Evolutionary conservation across 2,329 filamentous ascomycete genomes (phyloP), one percentile per base, ranked within the genome.

Genomic region (Colletotrichum ledebouriae): DNA sequence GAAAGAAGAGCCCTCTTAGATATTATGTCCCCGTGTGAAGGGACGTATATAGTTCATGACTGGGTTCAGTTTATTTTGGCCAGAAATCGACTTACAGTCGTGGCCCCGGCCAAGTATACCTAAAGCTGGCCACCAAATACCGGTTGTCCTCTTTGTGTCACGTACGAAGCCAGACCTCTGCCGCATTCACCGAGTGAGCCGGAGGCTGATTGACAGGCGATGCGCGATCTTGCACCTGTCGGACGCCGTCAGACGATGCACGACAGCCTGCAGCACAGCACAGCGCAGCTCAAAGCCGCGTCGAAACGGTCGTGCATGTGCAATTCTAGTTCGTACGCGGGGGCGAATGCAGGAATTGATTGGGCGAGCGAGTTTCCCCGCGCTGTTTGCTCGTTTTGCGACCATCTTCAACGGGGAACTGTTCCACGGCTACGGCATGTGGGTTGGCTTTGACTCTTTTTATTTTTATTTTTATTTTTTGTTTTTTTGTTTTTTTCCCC

Each of bases 181-280:
- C 29, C 29, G 29, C 29, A 7, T 6, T 7, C 29, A 29, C 9
- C 6, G 29, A 29, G 6, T 29, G 29, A 9, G 7, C 7, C 29
- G 7, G 29, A 39, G 37, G 37, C 6, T 4, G 11, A 15, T 13
- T 39, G 34, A 37, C 10, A 9, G 7, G 29, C n/a, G 29, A 47
- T 17, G 37, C 49, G 59, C 58, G 63, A 62, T 66, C 63, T 67
- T 13, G 58, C 50, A 41, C 39, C 50, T 57, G 58, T 62, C 50
- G 37, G 39, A 59, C 29, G 46, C 34, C 12, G 53, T 34, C 42
- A 29, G 34, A 66, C 49, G 22, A 12, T 47, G 4, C 49, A 56
- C 57, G 11, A 33, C 57, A 66, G 47, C 41, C 20, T n/a, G 44
- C 17, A 41, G 17, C 11, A 29, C 25, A 29, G 25, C 9, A 13